Evolutionary conservation across 2,329 filamentous ascomycete species (phyloP), one percentile per base, ranked within the genome.

Genomic region (Domatiomyces catenatus): DNA sequence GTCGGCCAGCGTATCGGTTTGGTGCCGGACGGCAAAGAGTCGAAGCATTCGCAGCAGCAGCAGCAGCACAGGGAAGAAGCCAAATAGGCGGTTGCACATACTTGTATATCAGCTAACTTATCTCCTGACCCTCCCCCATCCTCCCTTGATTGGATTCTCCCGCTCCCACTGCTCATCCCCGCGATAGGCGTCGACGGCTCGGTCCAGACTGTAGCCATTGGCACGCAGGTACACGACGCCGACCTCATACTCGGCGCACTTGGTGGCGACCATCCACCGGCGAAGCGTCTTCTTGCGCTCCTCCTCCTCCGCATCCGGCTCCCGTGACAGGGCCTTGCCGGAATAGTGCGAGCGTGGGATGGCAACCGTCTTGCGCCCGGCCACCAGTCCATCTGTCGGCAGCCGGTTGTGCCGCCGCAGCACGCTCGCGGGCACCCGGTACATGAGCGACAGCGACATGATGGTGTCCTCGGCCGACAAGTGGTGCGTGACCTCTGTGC

Each of bases 1-100:
- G 84, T 96, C 70, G 92, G 92, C 2, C 76, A 98, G 70, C 81
- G 84, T 6, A 66, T 98, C 52, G 92, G 90, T 1, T 80, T 76
- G 62, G 83, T 94, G 8, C 73, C 79, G 32, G 77, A 79, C 48
- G 55, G 53, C 2, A 51, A 56, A 5, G 51, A 43, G 10, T 43
- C n/a, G n/a, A n/a, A 43, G 18, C 18, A 20, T 8, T 19, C 22
- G 32, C 17, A 48, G 15, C 17, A n/a, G 39, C 32, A 48, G 28
- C 24, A 48, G 28, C 26, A 48, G 36, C 28, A 32, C 28, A 32
- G 10, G 28, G 28, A 39, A 39, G 15, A 10, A 15, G 10, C 32
- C 32, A 39, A 39, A 39, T 39, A 39, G 32, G 32, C 32, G 10
- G 15, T 39, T 39, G 32, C 32, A 5, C 32, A 15, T 39, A 15